Evolutionary conservation across 306 rosid genomes (phyloP).

Genomic region (Ziziphus jujuba): DNA sequence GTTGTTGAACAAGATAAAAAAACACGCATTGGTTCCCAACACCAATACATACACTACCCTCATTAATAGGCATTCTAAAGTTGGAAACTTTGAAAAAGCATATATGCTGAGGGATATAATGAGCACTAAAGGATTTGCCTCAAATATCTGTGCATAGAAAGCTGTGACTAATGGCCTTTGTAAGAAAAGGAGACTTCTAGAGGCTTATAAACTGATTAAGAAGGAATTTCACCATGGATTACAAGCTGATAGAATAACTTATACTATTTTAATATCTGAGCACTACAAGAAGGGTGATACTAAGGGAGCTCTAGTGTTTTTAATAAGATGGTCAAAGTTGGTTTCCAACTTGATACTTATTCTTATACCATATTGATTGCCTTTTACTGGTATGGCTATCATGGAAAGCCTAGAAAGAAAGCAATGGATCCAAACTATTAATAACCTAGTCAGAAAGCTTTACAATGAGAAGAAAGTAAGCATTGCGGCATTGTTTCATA

Average conservation of each 20-base stretch:
- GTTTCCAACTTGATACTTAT: slow-evolving; percentile 72
- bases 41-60: no score
- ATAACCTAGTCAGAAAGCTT: slow-evolving; percentile 74
- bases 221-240: slow-evolving; percentile 39
- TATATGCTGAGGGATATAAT: slow-evolving; percentile 63
- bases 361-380: slow-evolving; percentile 75
- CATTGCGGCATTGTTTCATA: slow-evolving; percentile 70
- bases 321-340: slow-evolving; percentile 76
- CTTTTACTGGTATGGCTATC: slow-evolving; percentile 66
- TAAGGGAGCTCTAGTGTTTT: slow-evolving; percentile 64
- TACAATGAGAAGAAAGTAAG: slow-evolving; percentile 77
- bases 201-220: slow-evolving; percentile 65
- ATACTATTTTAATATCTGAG: slow-evolving; percentile 73
- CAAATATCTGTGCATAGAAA: slow-evolving; percentile 75
- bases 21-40: no score
- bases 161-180: slow-evolving; percentile 69
- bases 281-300: no score
- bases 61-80: slow-evolving; percentile 77
- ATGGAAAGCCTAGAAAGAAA: slow-evolving; percentile 69
- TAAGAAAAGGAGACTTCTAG: slow-evolving; percentile 64
- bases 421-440: slow-evolving; percentile 68
- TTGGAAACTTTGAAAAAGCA: slow-evolving; percentile 64
- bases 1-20: no score
- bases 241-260: slow-evolving; percentile 61
- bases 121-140: slow-evolving; percentile 63